A percentile compares a stretch with the other conserved stretches of the same genome.
Conservation (phyloP, 441 rosid genomes). For the Caryocar brasiliense region DNA sequence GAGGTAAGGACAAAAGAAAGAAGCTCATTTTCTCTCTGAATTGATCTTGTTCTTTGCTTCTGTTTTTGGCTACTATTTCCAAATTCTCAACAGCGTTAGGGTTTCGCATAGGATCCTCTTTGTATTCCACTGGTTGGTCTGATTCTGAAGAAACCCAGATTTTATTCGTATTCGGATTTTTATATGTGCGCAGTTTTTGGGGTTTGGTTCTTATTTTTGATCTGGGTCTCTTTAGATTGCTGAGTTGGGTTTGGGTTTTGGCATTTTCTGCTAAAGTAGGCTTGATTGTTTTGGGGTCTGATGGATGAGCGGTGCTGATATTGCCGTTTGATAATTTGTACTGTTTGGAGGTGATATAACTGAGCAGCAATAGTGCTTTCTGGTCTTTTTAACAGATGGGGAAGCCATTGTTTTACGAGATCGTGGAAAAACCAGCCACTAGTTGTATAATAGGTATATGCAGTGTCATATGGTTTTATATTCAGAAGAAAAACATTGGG, state of each 20-base stretch:
- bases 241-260: conserved; percentile 13
- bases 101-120: no score
- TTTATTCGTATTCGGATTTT: background rate
- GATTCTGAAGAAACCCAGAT: conserved; percentile 5
- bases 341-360: background rate
- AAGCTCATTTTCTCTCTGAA: no score
- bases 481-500: conserved; percentile 84
- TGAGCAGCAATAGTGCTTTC: background rate
- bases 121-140: no score
- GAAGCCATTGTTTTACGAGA: conserved; percentile 70
- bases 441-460: conserved; percentile 72
- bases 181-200: background rate
- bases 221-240: conserved; percentile 17
- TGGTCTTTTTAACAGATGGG: conserved; percentile 40
- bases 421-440: conserved; percentile 80
- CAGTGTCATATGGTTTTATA: conserved; percentile 63
- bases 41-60: no score
- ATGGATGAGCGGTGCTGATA: background rate
- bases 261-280: background rate
- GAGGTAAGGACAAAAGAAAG: no score
- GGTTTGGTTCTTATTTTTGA: conserved; percentile 14
- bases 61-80: no score
- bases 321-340: conserved; percentile 1
- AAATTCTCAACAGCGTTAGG: no score
- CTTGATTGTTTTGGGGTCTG: background rate